Evolutionary conservation across 331 rosid genomes (phyloP), one percentile per base, ranked within the genome.

Genomic region (Malus hybrid): DNA sequence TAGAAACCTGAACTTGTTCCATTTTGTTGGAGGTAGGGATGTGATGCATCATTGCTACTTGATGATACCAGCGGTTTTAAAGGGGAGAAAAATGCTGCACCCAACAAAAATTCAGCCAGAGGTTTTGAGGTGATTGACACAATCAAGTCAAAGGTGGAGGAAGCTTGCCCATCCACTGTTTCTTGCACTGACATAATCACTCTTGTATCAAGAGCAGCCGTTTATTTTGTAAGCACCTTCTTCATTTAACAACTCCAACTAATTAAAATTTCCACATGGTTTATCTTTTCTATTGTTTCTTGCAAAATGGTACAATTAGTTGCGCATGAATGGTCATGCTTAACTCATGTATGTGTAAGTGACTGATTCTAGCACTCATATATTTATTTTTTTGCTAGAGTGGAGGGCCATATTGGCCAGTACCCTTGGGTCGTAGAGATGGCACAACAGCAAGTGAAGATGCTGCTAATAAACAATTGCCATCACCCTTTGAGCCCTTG

Each of bases 181-280:
- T 94, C 99, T 60, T 94, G 99, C 59, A 83, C 96, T 66, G 99
- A 92, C 83, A 81, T 92, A 68, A 68, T 92, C 18, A 69, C 99
- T 73, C 91, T 94, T 18, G 96, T 89, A 6, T 86, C 93, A 2
- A 92, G 97, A 85, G 92, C 93, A 60, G 93, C 97, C 52, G 90
- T 92, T 69, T 86, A 32, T 81, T 80, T 89, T 52, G 99, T 92
- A 87, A 92, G 93, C 34, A 68, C 18, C 56, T 20, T 2, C 12
- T n/a, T 66, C 6, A 19, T 19, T 12, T 31, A 14, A 3, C 6
- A 31, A 60, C 8, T 6, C n/a, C 56, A 15, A 50, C 46, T 39
- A 39, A 4, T 9, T 39, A 39, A 39, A 39, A 39, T 39, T 39
- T 39, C 46, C 12, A 39, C 46, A 39, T 39, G 46, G 4, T 39